Base-by-base conservation (phyloP, 2,329 filamentous ascomycete species). In the Fusarium armeniacum region DNA sequence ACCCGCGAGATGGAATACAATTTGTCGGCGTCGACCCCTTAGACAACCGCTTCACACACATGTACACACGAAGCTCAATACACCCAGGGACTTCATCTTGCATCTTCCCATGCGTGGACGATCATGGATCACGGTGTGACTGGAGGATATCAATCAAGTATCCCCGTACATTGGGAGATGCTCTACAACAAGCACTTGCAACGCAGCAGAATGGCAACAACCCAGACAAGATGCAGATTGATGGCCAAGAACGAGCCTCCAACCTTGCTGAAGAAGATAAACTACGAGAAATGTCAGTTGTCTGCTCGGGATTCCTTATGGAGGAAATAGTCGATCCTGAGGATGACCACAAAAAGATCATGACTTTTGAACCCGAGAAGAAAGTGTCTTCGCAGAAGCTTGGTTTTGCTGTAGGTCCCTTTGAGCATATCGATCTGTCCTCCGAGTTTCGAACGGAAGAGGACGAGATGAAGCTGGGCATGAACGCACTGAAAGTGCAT, bases 101-200 rank as follows among this genome's bases (percentile, higher is more conserved):
- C 72, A 89, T 98, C 28, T 99, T 99, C 75, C 96, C 96, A 1
- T 98, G 96, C 78, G 86, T 98, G 54, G 96, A 99, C 77, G 92
- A 97, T 76, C 88, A 91, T 26, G 89, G 90, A 35, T 90, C 92
- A 60, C 88, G 93, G 58, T 95, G 91, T 75, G 90, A 90, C 13
- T 99, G 96, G 93, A 93, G 94, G 60, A 86, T 99, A 51, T 93
- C 92, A 3, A 90, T 99, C 76, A 93, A 91, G 61, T 95, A 91
- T 72, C 93, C 95, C 13, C 89, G 91, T 52, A 97, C 94, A 0
- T 83, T 99, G 1, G 94, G 94, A 7, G 94, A 98, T 81, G 91
- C 87, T 15, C 83, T 91, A 41, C 82, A 81, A 71, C 84, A 84
- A 73, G 82, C 82, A 16, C 77, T 81, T 28, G 80, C 78, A 28